These are phyloP conservation scores for Arachnomyces sp. DNA, from an alignment of 2,329 filamentous ascomycete genomes.

Conservation along the genomic window DNA sequence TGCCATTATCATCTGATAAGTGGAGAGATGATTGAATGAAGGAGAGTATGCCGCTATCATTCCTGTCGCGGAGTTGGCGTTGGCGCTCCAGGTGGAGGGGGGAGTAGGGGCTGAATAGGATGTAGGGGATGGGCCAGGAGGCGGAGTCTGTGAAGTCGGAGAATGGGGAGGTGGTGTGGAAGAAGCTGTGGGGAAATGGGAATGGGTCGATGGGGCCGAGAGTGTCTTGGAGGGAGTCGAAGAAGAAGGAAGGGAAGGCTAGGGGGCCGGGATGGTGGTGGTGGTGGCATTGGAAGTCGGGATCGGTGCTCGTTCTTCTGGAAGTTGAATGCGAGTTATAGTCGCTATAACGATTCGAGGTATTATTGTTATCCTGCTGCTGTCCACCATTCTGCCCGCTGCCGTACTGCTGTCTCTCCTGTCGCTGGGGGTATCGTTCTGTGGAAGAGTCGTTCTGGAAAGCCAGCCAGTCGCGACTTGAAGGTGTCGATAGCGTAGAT, in stretches of 20 bases:
- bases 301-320: constrained; percentile 10
- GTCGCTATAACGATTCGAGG: not conserved
- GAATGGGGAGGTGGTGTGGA: constrained; percentile 22
- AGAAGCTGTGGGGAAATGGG: constrained; percentile 21
- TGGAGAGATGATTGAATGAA: constrained; percentile 28
- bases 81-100: constrained; percentile 46
- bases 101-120: constrained; percentile 46
- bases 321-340: not conserved
- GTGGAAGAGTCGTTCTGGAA: constrained; percentile 26
- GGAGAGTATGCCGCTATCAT: constrained; percentile 23
- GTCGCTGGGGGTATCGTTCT: constrained; percentile 14
- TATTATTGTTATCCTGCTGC: not conserved
- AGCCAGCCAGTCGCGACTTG: constrained; percentile 27
- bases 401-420: constrained; percentile 7
- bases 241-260: constrained; percentile 20
- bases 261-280: constrained; percentile 12
- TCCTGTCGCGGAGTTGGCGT: constrained; percentile 19
- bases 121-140: constrained; percentile 34
- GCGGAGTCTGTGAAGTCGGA: constrained; percentile 26
- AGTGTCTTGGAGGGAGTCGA: constrained; percentile 29
- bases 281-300: constrained; percentile 19
- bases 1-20: constrained; percentile 23
- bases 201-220: constrained; percentile 25
- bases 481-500: constrained; percentile 24
- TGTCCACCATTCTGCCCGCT: constrained; percentile 3